Evolutionary conservation across 495 filamentous ascomycete species (phyloP).

Genomic region (Penicillium canariense): DNA sequence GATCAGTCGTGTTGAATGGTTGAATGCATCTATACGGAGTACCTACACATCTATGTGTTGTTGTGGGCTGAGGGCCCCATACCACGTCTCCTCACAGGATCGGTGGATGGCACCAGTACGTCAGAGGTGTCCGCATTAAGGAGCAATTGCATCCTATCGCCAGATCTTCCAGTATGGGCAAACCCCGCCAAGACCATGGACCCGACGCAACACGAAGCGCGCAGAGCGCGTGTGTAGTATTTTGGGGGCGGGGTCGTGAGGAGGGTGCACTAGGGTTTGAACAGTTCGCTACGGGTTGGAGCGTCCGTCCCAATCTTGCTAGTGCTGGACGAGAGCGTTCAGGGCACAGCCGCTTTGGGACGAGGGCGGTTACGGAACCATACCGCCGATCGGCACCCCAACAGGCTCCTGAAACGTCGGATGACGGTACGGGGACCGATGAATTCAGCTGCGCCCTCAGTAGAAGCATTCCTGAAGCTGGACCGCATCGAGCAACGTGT

Average conservation of each 20-base stretch:
- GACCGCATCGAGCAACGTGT: slow-evolving; percentile 1
- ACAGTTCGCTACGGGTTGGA: no score
- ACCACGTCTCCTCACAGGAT: no score
- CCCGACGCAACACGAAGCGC: slow-evolving; percentile 12
- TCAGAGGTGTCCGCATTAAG: slow-evolving; percentile 10
- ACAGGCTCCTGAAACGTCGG: not conserved
- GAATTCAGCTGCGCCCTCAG: slow-evolving; percentile 1
- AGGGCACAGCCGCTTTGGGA: slow-evolving; percentile 13
- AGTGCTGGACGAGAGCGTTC: slow-evolving; percentile 10
- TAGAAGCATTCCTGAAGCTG: not conserved
- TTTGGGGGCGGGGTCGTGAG: not conserved
- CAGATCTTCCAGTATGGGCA: no score
- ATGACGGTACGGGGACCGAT: slow-evolving; percentile 9
- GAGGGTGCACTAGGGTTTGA: not conserved
- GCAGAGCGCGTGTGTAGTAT: slow-evolving; percentile 27
- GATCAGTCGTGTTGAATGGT: no score
- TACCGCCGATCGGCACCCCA: slow-evolving; percentile 2
- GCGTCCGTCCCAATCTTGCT: no score
- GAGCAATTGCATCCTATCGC: no score
- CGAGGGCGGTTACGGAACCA: not conserved
- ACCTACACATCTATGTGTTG: no score
- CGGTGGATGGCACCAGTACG: slow-evolving; percentile 6
- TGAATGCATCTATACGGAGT: not conserved
- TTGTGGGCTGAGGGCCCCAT: no score
- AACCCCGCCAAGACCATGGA: slow-evolving; percentile 4